phyloP scores from a whole-genome alignment of 1,284 basidiomycete genomes.

The Naganishia liquefaciens region DNA sequence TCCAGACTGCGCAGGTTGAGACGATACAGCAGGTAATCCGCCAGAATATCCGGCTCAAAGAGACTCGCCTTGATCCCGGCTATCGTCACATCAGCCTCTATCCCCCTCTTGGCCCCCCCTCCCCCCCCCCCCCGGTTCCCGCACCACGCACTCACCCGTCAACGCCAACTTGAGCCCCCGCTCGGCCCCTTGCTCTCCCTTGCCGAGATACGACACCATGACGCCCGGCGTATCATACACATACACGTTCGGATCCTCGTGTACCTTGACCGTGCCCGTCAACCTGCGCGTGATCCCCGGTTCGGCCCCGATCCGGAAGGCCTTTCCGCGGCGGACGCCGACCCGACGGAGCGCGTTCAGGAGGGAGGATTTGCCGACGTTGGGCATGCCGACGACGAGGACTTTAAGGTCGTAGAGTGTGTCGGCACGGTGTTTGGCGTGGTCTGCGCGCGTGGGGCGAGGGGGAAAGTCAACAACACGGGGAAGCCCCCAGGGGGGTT shows the following conservation, averaged over 20 bases:
- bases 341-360: conserved; percentile 87
- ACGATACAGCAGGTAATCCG: conserved; percentile 81
- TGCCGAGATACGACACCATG: conserved; percentile 94
- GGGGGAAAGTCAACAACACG: neutral
- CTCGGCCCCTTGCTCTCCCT: conserved; percentile 78
- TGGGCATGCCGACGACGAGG: conserved; percentile 95
- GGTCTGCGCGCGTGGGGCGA: too few species aligned
- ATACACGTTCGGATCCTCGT: conserved; percentile 77
- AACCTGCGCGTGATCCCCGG: conserved; percentile 83
- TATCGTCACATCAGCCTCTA: conserved; percentile 43
- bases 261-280: conserved; percentile 79
- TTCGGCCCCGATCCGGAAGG: conserved; percentile 81
- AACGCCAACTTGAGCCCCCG: conserved; percentile 88
- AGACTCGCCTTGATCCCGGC: conserved; percentile 93
- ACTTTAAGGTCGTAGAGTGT: conserved; percentile 73
- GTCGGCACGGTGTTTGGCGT: conserved; percentile 50
- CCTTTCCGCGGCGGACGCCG: conserved; percentile 83
- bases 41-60: conserved; percentile 56
- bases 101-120: neutral
- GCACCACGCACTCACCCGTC: conserved; percentile 64
- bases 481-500: too few species aligned
- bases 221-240: conserved; percentile 95
- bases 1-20: conserved; percentile 65
- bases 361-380: conserved; percentile 94
- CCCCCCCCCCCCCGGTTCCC: neutral